Evolutionary conservation across 768 basidiomycete species (phyloP).

Genomic region (Tylopilus sp.): DNA sequence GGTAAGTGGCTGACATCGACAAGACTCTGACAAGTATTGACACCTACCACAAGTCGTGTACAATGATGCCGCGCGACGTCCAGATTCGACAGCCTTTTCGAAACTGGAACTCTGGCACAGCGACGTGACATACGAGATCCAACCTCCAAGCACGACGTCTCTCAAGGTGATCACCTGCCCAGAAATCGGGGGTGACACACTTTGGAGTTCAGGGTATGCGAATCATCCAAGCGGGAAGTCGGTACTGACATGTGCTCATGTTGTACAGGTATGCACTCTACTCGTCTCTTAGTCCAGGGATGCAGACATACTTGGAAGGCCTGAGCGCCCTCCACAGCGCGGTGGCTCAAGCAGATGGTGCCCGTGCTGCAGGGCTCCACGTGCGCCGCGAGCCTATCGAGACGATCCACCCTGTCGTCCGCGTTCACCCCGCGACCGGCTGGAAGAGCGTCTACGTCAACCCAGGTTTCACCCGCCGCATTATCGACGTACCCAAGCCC

Average conservation of each 20-base stretch:
- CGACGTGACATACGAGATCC: slow-evolving; percentile 78
- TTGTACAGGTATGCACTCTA: slow-evolving; percentile 69
- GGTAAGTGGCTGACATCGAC: slow-evolving; percentile 35
- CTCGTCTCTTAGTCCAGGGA: slow-evolving; percentile 70
- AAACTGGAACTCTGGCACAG: slow-evolving; percentile 80
- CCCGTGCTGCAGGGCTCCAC: slow-evolving; percentile 62
- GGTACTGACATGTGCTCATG: slow-evolving; percentile 8
- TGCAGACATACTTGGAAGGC: slow-evolving; percentile 76
- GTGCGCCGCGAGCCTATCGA: slow-evolving; percentile 70
- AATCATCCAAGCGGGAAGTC: not conserved
- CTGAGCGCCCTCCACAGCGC: slow-evolving; percentile 73
- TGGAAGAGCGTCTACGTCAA: slow-evolving; percentile 86
- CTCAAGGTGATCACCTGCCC: slow-evolving; percentile 71
- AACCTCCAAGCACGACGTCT: slow-evolving; percentile 78
- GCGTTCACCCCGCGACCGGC: slow-evolving; percentile 81
- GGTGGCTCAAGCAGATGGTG: slow-evolving; percentile 72
- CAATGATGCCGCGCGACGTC: slow-evolving; percentile 60
- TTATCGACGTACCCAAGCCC: slow-evolving; percentile 74
- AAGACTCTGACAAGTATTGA: slow-evolving; percentile 1
- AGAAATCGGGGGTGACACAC: slow-evolving; percentile 72
- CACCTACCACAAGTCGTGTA: slow-evolving; percentile 53
- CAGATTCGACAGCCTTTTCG: slow-evolving; percentile 62
- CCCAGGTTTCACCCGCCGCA: slow-evolving; percentile 77
- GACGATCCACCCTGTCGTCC: slow-evolving; percentile 74
- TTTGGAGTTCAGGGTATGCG: slow-evolving; percentile 74